These are phyloP conservation scores for Dactylellina leptospora DNA, from an alignment of 2,329 filamentous ascomycete species.

Conservation along the genomic window DNA sequence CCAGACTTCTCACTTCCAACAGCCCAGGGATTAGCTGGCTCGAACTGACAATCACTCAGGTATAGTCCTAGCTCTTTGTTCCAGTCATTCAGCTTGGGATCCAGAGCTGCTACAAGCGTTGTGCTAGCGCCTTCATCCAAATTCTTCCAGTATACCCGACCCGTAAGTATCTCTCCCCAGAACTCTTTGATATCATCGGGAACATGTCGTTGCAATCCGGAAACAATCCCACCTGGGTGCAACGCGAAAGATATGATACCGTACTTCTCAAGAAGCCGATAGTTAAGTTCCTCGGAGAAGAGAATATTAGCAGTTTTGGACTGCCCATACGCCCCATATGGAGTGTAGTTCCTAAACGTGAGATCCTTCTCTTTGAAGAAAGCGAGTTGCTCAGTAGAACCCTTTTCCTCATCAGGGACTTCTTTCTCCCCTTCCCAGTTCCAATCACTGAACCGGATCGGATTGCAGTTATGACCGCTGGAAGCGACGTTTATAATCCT, in stretches of 20 bases:
- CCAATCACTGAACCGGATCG: conserved; percentile 62
- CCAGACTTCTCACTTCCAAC: no score
- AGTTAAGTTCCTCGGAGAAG: conserved; percentile 62
- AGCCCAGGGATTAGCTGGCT: no score
- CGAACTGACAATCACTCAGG: no score
- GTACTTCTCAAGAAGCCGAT: conserved; percentile 57
- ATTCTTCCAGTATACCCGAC: no score
- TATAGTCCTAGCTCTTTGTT: no score
- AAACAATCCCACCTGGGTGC: conserved; percentile 64
- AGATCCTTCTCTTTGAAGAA: conserved; percentile 19
- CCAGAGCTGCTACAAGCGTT: no score
- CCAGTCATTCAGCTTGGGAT: no score
- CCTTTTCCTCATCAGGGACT: conserved; percentile 34
- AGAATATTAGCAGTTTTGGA: conserved; percentile 67
- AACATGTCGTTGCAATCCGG: no score
- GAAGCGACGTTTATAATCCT: conserved; percentile 63
- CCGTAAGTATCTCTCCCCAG: no score
- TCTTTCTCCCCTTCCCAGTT: conserved; percentile 61
- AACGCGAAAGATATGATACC: conserved; percentile 61
- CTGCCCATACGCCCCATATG: conserved; percentile 64
- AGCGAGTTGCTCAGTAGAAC: conserved; percentile 3
- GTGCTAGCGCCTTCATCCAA: no score
- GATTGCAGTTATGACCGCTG: conserved; percentile 62
- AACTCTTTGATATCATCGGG: no score
- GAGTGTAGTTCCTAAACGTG: conserved; percentile 56